Evolutionary conservation across 2,329 filamentous ascomycete genomes (phyloP), one percentile per base, ranked within the genome.

Genomic region (Colletotrichum aenigma): DNA sequence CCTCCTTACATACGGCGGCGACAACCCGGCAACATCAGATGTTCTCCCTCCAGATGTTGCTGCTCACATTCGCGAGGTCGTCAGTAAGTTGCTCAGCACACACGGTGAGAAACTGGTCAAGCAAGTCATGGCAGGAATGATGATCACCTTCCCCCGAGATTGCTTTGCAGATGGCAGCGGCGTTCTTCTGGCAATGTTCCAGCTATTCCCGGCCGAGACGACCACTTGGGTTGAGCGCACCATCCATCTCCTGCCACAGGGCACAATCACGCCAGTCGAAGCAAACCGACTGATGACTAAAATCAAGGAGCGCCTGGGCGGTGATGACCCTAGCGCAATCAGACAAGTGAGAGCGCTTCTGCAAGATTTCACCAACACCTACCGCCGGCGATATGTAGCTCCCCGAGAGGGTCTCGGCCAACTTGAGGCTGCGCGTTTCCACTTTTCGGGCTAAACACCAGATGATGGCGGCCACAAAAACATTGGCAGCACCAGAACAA

Each of bases 141-240:
- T 99, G 96, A 98, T 98, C 83, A 97, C 94, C 1, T 99, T 99
- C 86, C 97, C 97, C 0, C 92, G 95, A 58, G 97, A 98, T 84
- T 98, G 96, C 86, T 98, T 98, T 82, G 93, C 96, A 1, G 97
- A 99, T 82, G 96, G 96, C 18, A 98, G 95, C 65, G 96, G 96
- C 6, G 95, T 98, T n/a, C 87, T 99, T 68, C 91, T 99, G 76
- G 93, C 94, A 5, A 89, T 98, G 78, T 98, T 99, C 82, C 94
- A 98, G 83, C 87, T 98, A 55, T 88, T 97, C 81, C 97, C 97
- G 0, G 88, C 91, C 70, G 91, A 97, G 81, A 95, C 96, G 16
- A 92, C 94, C 2, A 84, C 88, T 7, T 98, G 97, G 96, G 93
- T 98, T 26, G 93, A 95, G 77, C 90, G 89, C 24, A 98, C 97